Evolutionary conservation across 306 rosid genomes (phyloP).

Genomic region (Mucuna pruriens): DNA sequence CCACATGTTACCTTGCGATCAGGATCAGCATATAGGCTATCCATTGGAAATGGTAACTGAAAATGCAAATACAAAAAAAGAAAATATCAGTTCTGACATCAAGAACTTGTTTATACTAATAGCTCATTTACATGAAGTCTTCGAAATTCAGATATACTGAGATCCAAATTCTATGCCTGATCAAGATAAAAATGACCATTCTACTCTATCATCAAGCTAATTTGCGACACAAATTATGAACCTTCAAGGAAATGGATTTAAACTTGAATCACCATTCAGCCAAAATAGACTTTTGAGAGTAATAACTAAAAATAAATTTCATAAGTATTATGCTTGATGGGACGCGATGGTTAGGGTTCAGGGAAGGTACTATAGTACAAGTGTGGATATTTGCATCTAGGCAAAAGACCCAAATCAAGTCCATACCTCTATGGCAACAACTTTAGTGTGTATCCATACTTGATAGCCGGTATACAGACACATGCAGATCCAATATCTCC

Average conservation of each 20-base stretch:
- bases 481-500: not conserved
- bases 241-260: conserved; percentile 14
- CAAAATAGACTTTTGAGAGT: conserved; percentile 14
- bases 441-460: not conserved
- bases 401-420: not conserved
- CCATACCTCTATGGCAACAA: not conserved
- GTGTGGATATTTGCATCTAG: not conserved
- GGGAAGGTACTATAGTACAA: not conserved
- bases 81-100: conserved; percentile 31
- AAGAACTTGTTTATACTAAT: conserved; percentile 23
- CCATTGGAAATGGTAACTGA: conserved; percentile 93
- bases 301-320: not conserved
- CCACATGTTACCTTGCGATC: conserved; percentile 65
- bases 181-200: conserved; percentile 3
- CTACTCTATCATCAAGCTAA: not conserved
- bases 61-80: conserved; percentile 28
- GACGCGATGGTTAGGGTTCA: not conserved
- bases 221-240: conserved; percentile 9
- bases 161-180: not conserved
- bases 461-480: not conserved
- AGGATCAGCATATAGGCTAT: conserved; percentile 90
- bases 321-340: not conserved
- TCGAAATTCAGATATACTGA: conserved; percentile 4
- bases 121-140: not conserved
- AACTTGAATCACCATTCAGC: conserved; percentile 15